phyloP scores from a whole-genome alignment of 169 alveolate species.

The Pseudocohnilembus persalinus region DNA sequence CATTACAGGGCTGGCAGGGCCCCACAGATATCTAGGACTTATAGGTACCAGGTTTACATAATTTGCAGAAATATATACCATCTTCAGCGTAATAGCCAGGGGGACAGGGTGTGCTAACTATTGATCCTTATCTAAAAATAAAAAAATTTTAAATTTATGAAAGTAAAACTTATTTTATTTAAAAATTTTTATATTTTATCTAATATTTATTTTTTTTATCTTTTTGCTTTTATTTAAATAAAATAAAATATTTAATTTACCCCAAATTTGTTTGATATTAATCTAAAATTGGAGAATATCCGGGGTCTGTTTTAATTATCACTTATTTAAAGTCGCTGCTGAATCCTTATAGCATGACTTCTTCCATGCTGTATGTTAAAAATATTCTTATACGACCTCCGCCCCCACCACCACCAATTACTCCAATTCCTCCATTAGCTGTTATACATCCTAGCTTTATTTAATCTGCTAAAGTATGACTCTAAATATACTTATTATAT shows the following conservation, averaged over 20 bases:
- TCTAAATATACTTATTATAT: too few relatives aligned
- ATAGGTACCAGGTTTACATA: background rate
- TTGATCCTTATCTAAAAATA: background rate
- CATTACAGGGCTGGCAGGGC: background rate
- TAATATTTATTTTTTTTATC: too few relatives aligned
- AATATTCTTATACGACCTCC: background rate
- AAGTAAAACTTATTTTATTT: too few relatives aligned
- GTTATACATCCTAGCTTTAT: too few relatives aligned
- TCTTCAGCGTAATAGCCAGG: background rate
- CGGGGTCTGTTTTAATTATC: background rate
- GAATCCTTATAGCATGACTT: background rate
- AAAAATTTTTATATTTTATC: too few relatives aligned
- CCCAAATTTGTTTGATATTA: too few relatives aligned
- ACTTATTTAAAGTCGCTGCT: background rate
- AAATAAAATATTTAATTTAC: too few relatives aligned
- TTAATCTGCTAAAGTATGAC: too few relatives aligned
- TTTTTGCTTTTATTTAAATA: too few relatives aligned
- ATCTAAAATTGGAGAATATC: background rate
- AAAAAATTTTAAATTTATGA: too few relatives aligned
- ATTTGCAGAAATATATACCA: background rate
- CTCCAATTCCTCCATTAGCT: background rate
- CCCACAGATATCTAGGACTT: background rate
- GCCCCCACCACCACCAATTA: background rate
- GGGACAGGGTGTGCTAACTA: background rate
- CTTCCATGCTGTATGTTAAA: background rate